Base-by-base conservation (phyloP, 164 flowering plant genomes). In the Piper betle region DNA sequence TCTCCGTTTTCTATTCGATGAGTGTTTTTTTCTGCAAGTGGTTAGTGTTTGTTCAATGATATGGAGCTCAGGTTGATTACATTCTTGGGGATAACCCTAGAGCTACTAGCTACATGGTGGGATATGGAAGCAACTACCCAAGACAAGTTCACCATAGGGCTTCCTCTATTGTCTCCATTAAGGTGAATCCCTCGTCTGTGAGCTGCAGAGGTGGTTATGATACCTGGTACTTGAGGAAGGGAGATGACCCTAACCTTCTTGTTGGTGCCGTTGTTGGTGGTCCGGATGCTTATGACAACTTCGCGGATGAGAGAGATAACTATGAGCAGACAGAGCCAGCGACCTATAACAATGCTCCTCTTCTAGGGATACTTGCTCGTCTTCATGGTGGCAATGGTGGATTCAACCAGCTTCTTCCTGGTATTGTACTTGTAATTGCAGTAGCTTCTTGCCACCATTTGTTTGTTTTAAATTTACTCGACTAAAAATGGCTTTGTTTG, bases 261-360 rank as follows among this genome's bases (percentile, higher is more conserved):
- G 68, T 68, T 12, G 97, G 96, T 55, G 97, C 97, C 3, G 37
- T 88, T 65, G 97, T 88, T 63, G 96, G 97, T 33, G 97, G 97
- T 0, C 97, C 97, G 56, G 96, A 86, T 81, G 87, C 84, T 5
- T 83, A 88, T 38, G 96, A 91, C 65, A 81, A 84, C 73, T 91
- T 88, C 65, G 88, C 84, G 20, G 97, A 88, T 64, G 66, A 84
- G 65, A 82, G 97, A 67, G 86, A 84, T 60, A 88, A 91, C 52
- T 91, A 80, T 33, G 86, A 85, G 73, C 97, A 91, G 64, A 88
- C 94, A 0, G 97, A 91, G 77, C 97, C 97, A 20, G 94, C 97
- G 37, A 91, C 96, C 8, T 88, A 88, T 69, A 91, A 85, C 79
- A 91, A 88, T 78, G 96, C 96, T 37, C 94, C 96, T 38, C 80